Conservation (phyloP, 768 basidiomycete species). For the Lactarius pseudohatsudake region DNA sequence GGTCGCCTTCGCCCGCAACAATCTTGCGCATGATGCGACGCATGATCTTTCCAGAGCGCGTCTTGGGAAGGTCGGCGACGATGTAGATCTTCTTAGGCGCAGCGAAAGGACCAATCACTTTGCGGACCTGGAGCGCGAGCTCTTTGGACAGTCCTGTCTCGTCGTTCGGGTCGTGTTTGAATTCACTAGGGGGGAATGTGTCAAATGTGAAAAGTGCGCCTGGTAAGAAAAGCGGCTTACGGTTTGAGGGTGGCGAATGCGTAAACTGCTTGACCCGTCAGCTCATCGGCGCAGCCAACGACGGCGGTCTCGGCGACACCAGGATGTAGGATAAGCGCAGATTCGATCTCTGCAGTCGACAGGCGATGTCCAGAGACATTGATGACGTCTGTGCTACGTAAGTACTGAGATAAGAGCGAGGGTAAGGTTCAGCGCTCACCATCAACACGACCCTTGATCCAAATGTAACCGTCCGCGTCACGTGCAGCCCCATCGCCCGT, state of each 20-base stretch:
- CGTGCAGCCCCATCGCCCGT: constrained; percentile 98
- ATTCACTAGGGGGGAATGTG: constrained; percentile 53
- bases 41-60: constrained; percentile 96
- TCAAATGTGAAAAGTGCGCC: not conserved
- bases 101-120: constrained; percentile 97
- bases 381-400: constrained; percentile 72
- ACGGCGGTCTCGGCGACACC: constrained; percentile 97
- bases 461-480: constrained; percentile 95
- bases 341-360: constrained; percentile 97
- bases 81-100: constrained; percentile 91
- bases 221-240: constrained; percentile 44
- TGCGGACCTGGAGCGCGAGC: constrained; percentile 91
- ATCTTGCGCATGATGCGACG: constrained; percentile 96
- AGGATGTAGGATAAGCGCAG: constrained; percentile 89
- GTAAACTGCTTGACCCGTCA: constrained; percentile 92
- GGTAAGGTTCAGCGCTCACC: constrained; percentile 46
- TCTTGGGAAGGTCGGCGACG: constrained; percentile 88
- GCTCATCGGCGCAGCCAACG: constrained; percentile 81
- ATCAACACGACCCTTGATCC: constrained; percentile 98
- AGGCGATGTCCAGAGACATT: constrained; percentile 97
- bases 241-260: constrained; percentile 95
- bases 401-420: constrained; percentile 7
- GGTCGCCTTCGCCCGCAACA: constrained; percentile 89
- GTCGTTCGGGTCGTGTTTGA: constrained; percentile 67
- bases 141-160: constrained; percentile 79